Percentiles rank a stretch among this genome's conserved stretches.
phyloP scores from a whole-genome alignment of 495 filamentous ascomycete species.

The Mycothermus thermophilus region DNA sequence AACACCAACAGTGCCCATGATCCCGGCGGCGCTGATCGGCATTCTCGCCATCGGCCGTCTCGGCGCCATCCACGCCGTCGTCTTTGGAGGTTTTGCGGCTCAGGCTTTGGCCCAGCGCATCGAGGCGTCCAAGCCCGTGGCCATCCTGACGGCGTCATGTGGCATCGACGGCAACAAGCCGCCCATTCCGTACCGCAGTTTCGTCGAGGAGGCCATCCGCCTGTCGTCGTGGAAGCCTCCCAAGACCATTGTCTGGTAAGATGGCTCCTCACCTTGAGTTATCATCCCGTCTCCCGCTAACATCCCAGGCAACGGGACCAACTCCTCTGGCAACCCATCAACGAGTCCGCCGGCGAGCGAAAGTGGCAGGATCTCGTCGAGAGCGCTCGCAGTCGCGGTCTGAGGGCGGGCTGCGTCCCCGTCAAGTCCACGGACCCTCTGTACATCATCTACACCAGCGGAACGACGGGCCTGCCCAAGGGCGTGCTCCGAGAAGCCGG shows the following conservation, averaged over 20 bases:
- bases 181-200: constrained; percentile 53
- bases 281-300: background rate
- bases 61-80: constrained; percentile 80
- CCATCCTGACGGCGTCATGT: constrained; percentile 78
- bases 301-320: constrained; percentile 47
- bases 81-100: constrained; percentile 84
- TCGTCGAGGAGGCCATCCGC: constrained; percentile 53
- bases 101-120: constrained; percentile 77
- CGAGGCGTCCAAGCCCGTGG: constrained; percentile 60
- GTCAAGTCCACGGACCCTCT: constrained; percentile 62
- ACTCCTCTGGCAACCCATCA: constrained; percentile 53
- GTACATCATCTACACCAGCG: constrained; percentile 88
- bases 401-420: constrained; percentile 58
- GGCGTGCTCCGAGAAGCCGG: constrained; percentile 74
- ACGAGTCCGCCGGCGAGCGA: constrained; percentile 50
- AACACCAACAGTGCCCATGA: constrained; percentile 98
- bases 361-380: constrained; percentile 67
- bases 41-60: constrained; percentile 69
- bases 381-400: constrained; percentile 47
- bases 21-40: constrained; percentile 73
- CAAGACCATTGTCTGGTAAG: constrained; percentile 50
- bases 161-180: constrained; percentile 81
- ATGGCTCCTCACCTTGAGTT: no score
- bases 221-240: constrained; percentile 48
- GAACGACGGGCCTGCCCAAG: constrained; percentile 81